These are phyloP conservation scores for Teunomyces cretensis DNA, from an alignment of 805 yeast species.

Conservation along the genomic window DNA sequence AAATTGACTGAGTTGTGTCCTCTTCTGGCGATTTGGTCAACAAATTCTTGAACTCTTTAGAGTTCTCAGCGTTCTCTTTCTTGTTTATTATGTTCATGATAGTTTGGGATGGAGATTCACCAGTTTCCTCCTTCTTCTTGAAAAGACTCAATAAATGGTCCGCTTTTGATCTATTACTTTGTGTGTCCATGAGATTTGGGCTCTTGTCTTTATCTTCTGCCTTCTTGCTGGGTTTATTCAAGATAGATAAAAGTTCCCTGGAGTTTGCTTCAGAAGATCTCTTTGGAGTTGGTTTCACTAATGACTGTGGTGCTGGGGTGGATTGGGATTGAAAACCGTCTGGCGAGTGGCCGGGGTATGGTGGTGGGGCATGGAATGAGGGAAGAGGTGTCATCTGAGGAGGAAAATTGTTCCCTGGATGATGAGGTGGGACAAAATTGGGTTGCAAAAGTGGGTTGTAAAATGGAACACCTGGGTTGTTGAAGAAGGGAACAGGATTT, in stretches of 20 bases:
- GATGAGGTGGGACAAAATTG: constrained; percentile 9
- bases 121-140: constrained; percentile 13
- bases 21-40: constrained; percentile 53
- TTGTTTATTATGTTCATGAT: constrained; percentile 8
- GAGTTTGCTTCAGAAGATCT: constrained; percentile 34
- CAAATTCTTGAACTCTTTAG: constrained; percentile 47
- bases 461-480: constrained; percentile 9
- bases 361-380: constrained; percentile 3
- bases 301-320: constrained; percentile 30
- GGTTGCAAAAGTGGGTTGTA: constrained; percentile 2
- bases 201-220: constrained; percentile 8
- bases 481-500: constrained; percentile 20
- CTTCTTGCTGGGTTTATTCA: constrained; percentile 26
- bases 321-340: background rate
- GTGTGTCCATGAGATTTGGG: constrained; percentile 11
- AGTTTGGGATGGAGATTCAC: constrained; percentile 4
- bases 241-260: constrained; percentile 43
- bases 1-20: constrained; percentile 34
- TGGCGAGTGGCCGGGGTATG: background rate
- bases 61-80: constrained; percentile 5
- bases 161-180: constrained; percentile 31
- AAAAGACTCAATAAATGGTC: constrained; percentile 29
- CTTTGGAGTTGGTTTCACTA: constrained; percentile 37
- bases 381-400: constrained; percentile 4
- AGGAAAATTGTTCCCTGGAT: constrained; percentile 4